A percentile compares a stretch with the other conserved stretches of the same genome.
phyloP scores from a whole-genome alignment of 2,329 filamentous ascomycete species.

The Fusarium newnesense region DNA sequence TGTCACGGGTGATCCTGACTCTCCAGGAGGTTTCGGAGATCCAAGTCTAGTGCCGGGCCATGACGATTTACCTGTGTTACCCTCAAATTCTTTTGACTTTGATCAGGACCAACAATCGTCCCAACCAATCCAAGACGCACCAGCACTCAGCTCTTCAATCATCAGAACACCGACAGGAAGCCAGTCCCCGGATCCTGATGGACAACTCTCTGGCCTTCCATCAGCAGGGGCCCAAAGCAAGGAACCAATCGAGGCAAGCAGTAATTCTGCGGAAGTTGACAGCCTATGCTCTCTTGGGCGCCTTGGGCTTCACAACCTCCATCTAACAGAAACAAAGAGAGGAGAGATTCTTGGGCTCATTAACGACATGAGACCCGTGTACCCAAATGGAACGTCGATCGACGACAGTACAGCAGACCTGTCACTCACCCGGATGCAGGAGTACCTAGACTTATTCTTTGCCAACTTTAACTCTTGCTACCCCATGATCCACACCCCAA shows the following conservation, averaged over 20 bases:
- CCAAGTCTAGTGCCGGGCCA: rapidly evolving
- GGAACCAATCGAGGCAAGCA: rapidly evolving
- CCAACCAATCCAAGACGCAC: rapidly evolving
- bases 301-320: not conserved
- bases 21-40: rapidly evolving
- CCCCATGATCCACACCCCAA: not conserved
- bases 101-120: not conserved
- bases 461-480: not conserved
- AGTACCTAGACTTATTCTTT: not conserved
- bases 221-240: rapidly evolving
- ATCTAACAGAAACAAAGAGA: not conserved
- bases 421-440: not conserved
- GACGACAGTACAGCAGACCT: not conserved
- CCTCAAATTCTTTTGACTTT: rapidly evolving
- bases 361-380: not conserved
- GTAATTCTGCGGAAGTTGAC: not conserved
- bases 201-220: rapidly evolving
- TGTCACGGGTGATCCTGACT: rapidly evolving
- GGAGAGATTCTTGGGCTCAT: not conserved
- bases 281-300: not conserved
- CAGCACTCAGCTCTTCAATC: rapidly evolving
- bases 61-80: rapidly evolving
- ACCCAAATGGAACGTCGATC: not conserved
- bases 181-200: rapidly evolving
- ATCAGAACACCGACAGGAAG: rapidly evolving